phyloP scores from a whole-genome alignment of 345 rosid species.

The Syzygium aqueum region DNA sequence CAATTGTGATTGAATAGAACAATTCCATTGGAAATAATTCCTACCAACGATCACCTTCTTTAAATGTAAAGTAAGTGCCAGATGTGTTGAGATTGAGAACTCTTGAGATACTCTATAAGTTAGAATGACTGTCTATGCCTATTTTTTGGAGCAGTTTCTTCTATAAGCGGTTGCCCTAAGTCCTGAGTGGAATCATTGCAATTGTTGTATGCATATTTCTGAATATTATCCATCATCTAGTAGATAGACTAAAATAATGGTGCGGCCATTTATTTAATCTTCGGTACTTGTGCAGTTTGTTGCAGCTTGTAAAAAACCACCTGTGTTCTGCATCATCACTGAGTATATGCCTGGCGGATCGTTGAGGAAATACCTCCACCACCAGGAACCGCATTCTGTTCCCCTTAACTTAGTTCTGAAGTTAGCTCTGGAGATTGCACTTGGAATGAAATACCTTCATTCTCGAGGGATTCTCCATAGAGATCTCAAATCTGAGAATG shows the following conservation, averaged over 20 bases:
- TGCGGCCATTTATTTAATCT: neutral
- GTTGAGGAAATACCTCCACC: constrained; percentile 58
- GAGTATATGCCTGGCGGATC: constrained; percentile 73
- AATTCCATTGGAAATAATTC: neutral
- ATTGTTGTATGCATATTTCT: neutral
- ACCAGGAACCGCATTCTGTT: constrained; percentile 60
- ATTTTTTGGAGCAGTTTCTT: neutral
- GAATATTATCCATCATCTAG: neutral
- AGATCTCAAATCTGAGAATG: constrained; percentile 76
- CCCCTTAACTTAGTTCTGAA: constrained; percentile 51
- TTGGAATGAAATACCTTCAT: constrained; percentile 71
- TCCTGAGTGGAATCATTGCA: neutral
- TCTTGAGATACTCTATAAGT: neutral
- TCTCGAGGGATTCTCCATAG: constrained; percentile 61
- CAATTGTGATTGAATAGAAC: neutral
- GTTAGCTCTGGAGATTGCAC: constrained; percentile 63
- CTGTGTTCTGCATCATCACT: constrained; percentile 59
- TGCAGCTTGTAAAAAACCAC: constrained; percentile 68
- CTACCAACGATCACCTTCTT: neutral
- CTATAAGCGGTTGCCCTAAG: neutral
- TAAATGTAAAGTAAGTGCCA: neutral
- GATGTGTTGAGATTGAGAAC: neutral
- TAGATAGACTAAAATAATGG: neutral
- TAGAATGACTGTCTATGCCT: neutral
- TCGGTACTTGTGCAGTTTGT: constrained; percentile 38